Percentiles rank a stretch among this genome's conserved stretches.
These are phyloP conservation scores for Escallonia rubra DNA, from an alignment of 129 eudicot species.

Conservation along the genomic window DNA sequence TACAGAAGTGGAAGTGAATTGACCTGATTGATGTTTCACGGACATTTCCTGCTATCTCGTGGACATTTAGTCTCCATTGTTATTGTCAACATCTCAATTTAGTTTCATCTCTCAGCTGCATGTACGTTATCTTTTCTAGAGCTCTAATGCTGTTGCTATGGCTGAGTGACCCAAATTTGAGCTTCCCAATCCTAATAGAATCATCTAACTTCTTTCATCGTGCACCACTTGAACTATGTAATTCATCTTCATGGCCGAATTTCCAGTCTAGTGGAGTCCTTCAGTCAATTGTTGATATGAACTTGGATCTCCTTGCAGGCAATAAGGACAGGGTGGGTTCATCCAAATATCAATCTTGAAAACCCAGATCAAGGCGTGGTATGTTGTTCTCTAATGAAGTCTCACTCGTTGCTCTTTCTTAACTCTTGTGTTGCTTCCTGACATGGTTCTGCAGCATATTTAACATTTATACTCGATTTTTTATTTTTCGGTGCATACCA, in stretches of 20 bases:
- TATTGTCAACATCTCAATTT: too few species aligned
- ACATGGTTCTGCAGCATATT: background rate
- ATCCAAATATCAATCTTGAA: constrained; percentile 95
- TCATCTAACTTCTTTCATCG: too few species aligned
- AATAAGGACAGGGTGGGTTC: constrained; percentile 91
- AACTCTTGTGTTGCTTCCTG: background rate
- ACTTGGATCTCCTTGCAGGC: constrained; percentile 49
- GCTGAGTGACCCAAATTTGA: background rate
- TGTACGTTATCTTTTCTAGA: background rate
- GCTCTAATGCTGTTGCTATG: background rate
- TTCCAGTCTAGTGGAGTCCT: background rate
- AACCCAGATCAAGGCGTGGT: constrained; percentile 90
- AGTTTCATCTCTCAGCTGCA: background rate
- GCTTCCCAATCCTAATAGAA: too few species aligned
- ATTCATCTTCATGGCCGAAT: background rate
- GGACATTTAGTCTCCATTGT: too few species aligned
- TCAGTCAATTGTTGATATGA: constrained; percentile 10
- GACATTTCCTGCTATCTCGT: too few species aligned
- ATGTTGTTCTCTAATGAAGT: constrained; percentile 20
- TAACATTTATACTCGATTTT: too few species aligned
- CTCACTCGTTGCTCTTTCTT: background rate
- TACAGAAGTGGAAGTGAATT: too few species aligned
- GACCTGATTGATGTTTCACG: too few species aligned
- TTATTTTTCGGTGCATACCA: too few species aligned
- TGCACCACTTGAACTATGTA: background rate